These are phyloP conservation scores for Aspergillus coremiiformis DNA, from an alignment of 495 filamentous ascomycete genomes.

Conservation along the genomic window DNA sequence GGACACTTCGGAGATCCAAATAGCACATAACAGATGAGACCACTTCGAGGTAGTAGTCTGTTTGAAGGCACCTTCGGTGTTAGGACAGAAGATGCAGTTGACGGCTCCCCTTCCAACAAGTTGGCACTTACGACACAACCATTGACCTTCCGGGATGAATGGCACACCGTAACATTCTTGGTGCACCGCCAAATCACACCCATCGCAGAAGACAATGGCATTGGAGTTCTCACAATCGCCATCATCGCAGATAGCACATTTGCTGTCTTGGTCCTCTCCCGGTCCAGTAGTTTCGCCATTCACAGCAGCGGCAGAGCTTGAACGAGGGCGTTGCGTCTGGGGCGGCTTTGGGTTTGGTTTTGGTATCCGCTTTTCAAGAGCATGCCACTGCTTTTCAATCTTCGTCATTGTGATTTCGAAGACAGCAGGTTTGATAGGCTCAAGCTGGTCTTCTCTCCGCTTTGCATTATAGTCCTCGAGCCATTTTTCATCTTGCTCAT, in stretches of 20 bases:
- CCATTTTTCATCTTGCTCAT: constrained; percentile 98
- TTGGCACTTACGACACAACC: constrained; percentile 96
- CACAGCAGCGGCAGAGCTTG: constrained; percentile 84
- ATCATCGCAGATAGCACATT: constrained; percentile 96
- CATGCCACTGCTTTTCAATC: constrained; percentile 98
- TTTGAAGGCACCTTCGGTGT: constrained; percentile 96
- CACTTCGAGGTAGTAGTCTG: constrained; percentile 92
- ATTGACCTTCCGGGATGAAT: constrained; percentile 97
- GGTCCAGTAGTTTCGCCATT: constrained; percentile 76
- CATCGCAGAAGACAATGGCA: constrained; percentile 98
- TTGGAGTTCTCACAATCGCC: constrained; percentile 99
- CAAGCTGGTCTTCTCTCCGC: constrained; percentile 61
- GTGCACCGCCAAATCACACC: constrained; percentile 94
- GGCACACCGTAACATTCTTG: constrained; percentile 99
- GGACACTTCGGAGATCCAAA: constrained; percentile 97
- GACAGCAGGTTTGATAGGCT: constrained; percentile 79
- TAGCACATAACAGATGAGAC: constrained; percentile 92
- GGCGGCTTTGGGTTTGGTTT: constrained; percentile 94
- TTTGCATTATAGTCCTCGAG: constrained; percentile 74
- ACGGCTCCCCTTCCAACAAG: constrained; percentile 85
- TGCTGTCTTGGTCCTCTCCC: constrained; percentile 93
- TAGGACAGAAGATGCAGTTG: constrained; percentile 97
- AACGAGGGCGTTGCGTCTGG: constrained; percentile 81
- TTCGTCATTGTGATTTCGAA: constrained; percentile 98
- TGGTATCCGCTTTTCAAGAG: constrained; percentile 89